A percentile compares a stretch with the other conserved stretches of the same genome.
Conservation (phyloP, 2,329 filamentous ascomycete species). For the Trichophyton verrucosum region DNA sequence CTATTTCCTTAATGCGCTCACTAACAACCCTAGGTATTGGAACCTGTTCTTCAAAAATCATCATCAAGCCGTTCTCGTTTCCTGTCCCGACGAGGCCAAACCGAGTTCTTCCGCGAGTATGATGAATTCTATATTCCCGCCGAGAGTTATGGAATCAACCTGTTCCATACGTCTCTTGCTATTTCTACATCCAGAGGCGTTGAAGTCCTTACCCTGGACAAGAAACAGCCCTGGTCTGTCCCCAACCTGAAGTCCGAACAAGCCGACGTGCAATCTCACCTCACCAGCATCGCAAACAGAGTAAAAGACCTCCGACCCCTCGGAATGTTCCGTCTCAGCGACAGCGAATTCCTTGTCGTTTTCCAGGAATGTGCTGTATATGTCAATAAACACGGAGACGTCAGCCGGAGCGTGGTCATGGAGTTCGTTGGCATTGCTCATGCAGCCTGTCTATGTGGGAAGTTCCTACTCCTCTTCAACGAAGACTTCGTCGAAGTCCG, state of each 20-base stretch:
- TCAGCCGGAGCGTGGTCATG: constrained; percentile 89
- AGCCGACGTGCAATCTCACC: constrained; percentile 46
- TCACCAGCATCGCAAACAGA: constrained; percentile 71
- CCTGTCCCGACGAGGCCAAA: constrained; percentile 54
- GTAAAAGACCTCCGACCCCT: constrained; percentile 74
- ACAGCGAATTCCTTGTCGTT: constrained; percentile 81
- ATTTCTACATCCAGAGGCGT: constrained; percentile 86
- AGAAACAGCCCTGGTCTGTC: constrained; percentile 89
- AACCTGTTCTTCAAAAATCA: constrained; percentile 88
- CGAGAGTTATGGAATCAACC: constrained; percentile 87
- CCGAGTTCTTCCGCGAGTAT: constrained; percentile 94
- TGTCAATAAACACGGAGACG: constrained; percentile 94
- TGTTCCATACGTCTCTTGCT: constrained; percentile 89
- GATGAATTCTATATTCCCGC: constrained; percentile 97
- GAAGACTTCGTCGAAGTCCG: constrained; percentile 94
- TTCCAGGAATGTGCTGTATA: constrained; percentile 97
- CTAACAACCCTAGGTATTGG: constrained; percentile 55
- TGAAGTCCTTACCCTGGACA: constrained; percentile 91
- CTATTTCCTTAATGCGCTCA: background rate
- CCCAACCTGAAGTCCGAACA: constrained; percentile 61
- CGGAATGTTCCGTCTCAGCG: constrained; percentile 91
- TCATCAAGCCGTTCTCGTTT: constrained; percentile 67
- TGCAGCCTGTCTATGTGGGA: constrained; percentile 75
- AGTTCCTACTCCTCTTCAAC: constrained; percentile 87
- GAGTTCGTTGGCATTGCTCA: constrained; percentile 94